phyloP scores from a whole-genome alignment of 768 basidiomycete species.

The Boletus huronensis region DNA sequence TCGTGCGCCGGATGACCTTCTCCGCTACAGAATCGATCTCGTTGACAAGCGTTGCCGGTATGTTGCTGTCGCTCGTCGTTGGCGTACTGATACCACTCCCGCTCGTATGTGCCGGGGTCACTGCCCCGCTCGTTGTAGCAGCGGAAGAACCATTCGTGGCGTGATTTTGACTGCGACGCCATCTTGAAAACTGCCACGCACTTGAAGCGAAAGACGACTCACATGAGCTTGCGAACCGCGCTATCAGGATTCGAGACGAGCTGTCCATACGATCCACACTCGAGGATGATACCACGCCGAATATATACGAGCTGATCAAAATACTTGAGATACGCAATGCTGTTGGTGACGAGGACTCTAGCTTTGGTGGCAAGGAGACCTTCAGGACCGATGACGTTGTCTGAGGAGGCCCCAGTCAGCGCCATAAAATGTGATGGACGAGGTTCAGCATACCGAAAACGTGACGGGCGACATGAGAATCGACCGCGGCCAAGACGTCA shows the following conservation, averaged over 20 bases:
- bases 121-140: conserved; percentile 36
- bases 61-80: conserved; percentile 17
- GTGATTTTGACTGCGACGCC: conserved; percentile 41
- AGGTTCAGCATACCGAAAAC: conserved; percentile 55
- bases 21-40: conserved; percentile 41
- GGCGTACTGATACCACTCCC: conserved; percentile 21
- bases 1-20: conserved; percentile 53
- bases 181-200: not conserved
- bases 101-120: conserved; percentile 46
- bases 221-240: conserved; percentile 76
- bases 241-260: conserved; percentile 58
- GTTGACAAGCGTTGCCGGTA: conserved; percentile 22
- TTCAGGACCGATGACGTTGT: conserved; percentile 81
- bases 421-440: not conserved
- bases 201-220: conserved; percentile 23
- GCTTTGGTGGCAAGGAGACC: conserved; percentile 83
- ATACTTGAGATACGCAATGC: conserved; percentile 74
- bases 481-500: conserved; percentile 84
- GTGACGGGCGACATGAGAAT: conserved; percentile 85
- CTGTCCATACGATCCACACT: conserved; percentile 62
- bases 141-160: conserved; percentile 42
- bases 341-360: conserved; percentile 82
- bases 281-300: conserved; percentile 78
- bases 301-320: conserved; percentile 75
- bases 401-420: conserved; percentile 35